phyloP scores from a whole-genome alignment of 2,329 filamentous ascomycete genomes.

The Cladophialophora exuberans region DNA sequence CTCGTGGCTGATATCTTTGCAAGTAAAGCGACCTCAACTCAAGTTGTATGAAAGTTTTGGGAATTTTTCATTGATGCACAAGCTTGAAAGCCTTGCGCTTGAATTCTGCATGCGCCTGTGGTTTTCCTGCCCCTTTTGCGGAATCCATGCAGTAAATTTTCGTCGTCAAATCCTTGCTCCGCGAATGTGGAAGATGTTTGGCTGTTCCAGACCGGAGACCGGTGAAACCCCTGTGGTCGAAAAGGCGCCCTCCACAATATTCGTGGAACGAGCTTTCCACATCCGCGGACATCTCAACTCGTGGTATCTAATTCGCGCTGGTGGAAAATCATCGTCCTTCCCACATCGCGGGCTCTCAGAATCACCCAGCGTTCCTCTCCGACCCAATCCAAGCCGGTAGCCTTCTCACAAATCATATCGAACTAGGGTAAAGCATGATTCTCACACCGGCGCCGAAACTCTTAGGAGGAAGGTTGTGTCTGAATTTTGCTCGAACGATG shows the following conservation, averaged over 20 bases:
- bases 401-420: constrained; percentile 64
- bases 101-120: neutral
- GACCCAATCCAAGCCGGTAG: neutral
- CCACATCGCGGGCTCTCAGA: neutral
- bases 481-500: constrained; percentile 97
- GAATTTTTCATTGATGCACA: constrained; percentile 5
- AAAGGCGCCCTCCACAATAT: no score
- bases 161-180: neutral
- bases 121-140: neutral
- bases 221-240: no score
- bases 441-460: constrained; percentile 95
- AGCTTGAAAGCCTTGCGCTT: neutral
- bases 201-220: no score
- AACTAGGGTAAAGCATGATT: constrained; percentile 97
- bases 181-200: neutral
- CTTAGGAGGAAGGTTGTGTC: constrained; percentile 91
- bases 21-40: neutral
- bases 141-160: neutral
- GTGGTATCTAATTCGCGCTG: no score
- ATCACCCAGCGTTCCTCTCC: neutral
- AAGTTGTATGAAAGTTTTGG: neutral
- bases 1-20: no score
- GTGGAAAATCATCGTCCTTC: no score
- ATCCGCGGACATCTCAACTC: no score
- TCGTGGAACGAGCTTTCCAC: no score